These are phyloP conservation scores for Hibiscus trionum DNA, from an alignment of 345 rosid species.

Conservation along the genomic window DNA sequence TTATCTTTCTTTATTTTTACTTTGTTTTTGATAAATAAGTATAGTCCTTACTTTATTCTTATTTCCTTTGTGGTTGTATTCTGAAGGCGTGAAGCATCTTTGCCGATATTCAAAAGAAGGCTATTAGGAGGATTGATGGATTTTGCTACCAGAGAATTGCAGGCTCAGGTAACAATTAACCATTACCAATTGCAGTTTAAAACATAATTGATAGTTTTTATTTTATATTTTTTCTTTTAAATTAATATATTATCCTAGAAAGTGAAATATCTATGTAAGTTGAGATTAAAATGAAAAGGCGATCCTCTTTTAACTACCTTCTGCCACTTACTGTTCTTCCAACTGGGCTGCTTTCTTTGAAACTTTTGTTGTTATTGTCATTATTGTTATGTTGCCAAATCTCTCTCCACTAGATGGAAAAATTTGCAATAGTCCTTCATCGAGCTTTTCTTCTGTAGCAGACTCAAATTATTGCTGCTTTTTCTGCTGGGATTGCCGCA, in stretches of 20 bases:
- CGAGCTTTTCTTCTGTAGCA: constrained; percentile 34
- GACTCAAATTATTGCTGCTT: constrained; percentile 98
- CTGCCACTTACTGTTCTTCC: not conserved
- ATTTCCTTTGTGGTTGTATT: constrained; percentile 18
- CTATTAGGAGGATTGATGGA: constrained; percentile 87
- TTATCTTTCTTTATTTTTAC: not conserved
- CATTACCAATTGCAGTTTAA: not conserved
- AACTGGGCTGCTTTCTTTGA: not conserved
- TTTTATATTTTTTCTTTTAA: not conserved
- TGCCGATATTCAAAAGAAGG: constrained; percentile 90
- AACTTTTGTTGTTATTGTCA: not conserved
- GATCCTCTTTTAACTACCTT: not conserved
- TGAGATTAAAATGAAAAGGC: not conserved
- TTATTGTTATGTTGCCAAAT: not conserved
- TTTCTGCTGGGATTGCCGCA: constrained; percentile 69
- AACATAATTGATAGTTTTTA: not conserved
- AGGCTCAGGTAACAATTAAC: constrained; percentile 63
- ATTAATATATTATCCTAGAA: not conserved
- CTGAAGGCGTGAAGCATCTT: constrained; percentile 88
- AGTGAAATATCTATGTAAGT: not conserved
- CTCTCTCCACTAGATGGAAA: not conserved
- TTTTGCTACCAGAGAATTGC: constrained; percentile 92
- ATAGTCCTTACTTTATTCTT: constrained; percentile 7
- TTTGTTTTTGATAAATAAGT: not conserved
- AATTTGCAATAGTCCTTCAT: constrained; percentile 16